phyloP scores from a whole-genome alignment of 129 eudicot genomes.

The Apium graveolens region DNA sequence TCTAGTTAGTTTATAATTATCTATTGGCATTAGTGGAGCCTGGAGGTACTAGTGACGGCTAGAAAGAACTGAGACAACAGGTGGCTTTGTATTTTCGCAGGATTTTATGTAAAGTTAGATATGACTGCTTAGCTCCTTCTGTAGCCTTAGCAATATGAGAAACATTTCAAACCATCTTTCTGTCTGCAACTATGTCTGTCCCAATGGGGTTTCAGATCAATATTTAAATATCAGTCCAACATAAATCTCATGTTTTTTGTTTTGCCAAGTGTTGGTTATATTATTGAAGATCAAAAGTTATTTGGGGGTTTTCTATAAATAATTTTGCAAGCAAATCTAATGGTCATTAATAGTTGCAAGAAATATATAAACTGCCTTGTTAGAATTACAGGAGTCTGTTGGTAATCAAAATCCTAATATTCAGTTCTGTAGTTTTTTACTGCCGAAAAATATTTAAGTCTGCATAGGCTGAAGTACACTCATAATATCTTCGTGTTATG shows the following conservation, averaged over 20 bases:
- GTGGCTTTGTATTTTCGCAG: slow-evolving; percentile 5
- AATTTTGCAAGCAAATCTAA: not conserved
- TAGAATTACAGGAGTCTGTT: not conserved
- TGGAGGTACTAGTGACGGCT: not conserved
- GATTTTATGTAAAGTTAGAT: slow-evolving; percentile 24
- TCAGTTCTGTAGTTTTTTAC: not conserved
- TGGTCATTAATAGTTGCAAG: not conserved
- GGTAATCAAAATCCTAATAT: not conserved
- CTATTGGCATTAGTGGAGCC: slow-evolving; percentile 7
- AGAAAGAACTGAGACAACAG: slow-evolving; percentile 11
- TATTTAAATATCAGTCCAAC: not conserved
- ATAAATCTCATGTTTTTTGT: not conserved
- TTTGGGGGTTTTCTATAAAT: too few species aligned
- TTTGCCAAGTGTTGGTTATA: not conserved
- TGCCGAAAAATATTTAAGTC: not conserved
- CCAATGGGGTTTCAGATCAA: not conserved
- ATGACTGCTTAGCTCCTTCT: slow-evolving; percentile 1
- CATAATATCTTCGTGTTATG: not conserved
- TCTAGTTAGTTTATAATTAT: not conserved
- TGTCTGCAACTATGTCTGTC: not conserved
- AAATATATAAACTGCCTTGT: not conserved
- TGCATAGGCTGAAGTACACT: slow-evolving; percentile 4
- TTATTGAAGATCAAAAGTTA: not conserved
- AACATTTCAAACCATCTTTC: not conserved
- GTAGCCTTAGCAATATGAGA: slow-evolving; percentile 19